Evolutionary conservation across 2,329 filamentous ascomycete genomes (phyloP), one percentile per base, ranked within the genome.

Genomic region (Sarocladium oryzae): DNA sequence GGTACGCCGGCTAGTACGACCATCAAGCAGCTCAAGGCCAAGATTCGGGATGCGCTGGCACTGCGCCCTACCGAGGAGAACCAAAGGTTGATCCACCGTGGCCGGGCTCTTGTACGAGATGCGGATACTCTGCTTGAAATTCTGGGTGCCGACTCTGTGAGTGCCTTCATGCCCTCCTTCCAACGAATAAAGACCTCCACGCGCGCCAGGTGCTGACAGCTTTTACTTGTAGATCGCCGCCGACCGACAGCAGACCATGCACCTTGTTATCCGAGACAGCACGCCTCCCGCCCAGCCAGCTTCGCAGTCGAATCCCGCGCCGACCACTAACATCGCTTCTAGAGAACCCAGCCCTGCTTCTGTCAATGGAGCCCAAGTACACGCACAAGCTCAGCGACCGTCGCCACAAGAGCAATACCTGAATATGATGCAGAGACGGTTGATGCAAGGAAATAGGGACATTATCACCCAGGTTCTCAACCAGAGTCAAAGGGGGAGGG

Each of bases 21-120:
- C 0, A 68, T 84, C 45, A 73, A 72, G 52, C 68, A 81, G 61
- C 66, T 85, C 30, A 84, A 84, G 61, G 73, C 75, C 38, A 77
- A 69, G 60, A 81, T 85, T 53, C 76, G 78, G 28, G 70, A 79
- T 57, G 60, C 63, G 3, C 61, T 84, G 37, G 65, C 71, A 21
- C 62, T 74, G 40, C 75, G 71, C 49, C 79, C 80, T 3, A 58
- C 71, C 15, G 72, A 81, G 54, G 73, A 79, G 30, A 71, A 75
- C 30, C 79, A 84, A 61, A 72, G 81, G 37, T 65, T 85, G 53
- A 85, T 85, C 33, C 75, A 84, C 58, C 71, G 77, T 37, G 82
- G 82, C 1, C 75, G 79, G 32, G 70, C 81, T 43, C 66, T 85
- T 45, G 62, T 69, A 26, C 73, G 73, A 48, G 79, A 83, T 33